These are phyloP conservation scores for Hypoxylon fuscum DNA, from an alignment of 495 filamentous ascomycete species.

Conservation along the genomic window DNA sequence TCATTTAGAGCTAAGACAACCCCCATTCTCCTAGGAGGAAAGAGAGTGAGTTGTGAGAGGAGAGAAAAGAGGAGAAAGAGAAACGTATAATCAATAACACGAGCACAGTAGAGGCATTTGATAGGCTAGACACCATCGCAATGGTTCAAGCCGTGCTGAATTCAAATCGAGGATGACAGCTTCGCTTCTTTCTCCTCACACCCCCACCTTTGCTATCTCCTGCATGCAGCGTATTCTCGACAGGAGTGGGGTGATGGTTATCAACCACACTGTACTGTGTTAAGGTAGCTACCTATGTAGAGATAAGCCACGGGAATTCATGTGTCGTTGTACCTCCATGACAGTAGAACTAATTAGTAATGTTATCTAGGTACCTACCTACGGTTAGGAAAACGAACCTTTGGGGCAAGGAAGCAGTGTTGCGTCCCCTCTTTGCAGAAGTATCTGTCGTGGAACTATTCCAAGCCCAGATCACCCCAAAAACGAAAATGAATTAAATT, in stretches of 20 bases:
- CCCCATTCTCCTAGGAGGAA: constrained; percentile 30
- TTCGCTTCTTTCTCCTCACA: not conserved
- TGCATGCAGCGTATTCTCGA: not conserved
- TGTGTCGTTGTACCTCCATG: not conserved
- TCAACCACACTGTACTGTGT: not conserved
- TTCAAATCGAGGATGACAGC: not conserved
- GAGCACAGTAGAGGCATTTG: too few relatives aligned
- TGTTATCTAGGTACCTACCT: not conserved
- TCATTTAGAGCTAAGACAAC: constrained; percentile 24
- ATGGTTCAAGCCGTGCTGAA: not conserved
- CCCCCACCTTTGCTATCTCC: constrained; percentile 22
- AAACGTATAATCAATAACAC: not conserved
- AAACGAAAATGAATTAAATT: too few relatives aligned
- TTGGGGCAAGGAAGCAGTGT: too few relatives aligned
- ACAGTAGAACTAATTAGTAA: not conserved
- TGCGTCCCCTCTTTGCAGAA: too few relatives aligned
- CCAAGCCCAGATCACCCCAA: too few relatives aligned
- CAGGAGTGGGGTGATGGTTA: constrained; percentile 20
- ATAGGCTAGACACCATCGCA: not conserved
- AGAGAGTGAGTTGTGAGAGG: not conserved
- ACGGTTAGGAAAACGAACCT: too few relatives aligned
- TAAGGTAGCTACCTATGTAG: not conserved
- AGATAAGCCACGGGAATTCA: constrained; percentile 22
- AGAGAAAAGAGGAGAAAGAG: constrained; percentile 9
- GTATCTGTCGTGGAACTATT: too few relatives aligned